Base-by-base conservation (phyloP, 2,329 filamentous ascomycete genomes). In the Pyrenochaeta sp. region DNA sequence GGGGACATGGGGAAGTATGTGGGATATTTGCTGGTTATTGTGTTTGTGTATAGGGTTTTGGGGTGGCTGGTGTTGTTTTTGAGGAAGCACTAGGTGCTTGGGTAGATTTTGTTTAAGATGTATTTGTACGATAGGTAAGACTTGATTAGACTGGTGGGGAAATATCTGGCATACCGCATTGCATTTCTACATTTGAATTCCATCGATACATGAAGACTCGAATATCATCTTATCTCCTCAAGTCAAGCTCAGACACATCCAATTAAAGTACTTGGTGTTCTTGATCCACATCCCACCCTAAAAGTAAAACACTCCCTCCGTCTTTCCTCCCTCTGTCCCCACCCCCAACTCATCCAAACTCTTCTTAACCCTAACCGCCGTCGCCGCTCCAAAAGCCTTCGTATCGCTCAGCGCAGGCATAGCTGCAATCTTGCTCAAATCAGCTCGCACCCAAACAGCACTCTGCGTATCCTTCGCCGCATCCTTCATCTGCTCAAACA, bases 21-120 rank as follows among this genome's bases (percentile, higher is more conserved):
- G 22, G 92, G 91, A 0, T 93, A 94, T 66, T 83, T 94, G 81
- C 72, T 96, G 50, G 87, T 82, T 2, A 96, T 96, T 63, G 89
- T 92, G 66, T 79, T 85, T 13, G 92, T 86, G 0, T 93, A 93
- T 79, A 80, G 91, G 50, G 45, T 92, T 5, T 82, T 92, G 5
- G 88, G 87, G 1, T 91, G 87, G 87, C 65, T 86, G 51, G 88
- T 86, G 25, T 76, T 92, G 66, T 80, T 74, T 58, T 50, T 78
- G 56, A 73, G 76, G 62, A 75, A 70, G 64, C 65, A 69, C 47
- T 70, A 25, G 52, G 58, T 27, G 9, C 10, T 25, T 7, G n/a
- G 37, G 25, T 27, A 42, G 39, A 24, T 36, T 51, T 61, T 66
- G 37, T 6, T 13, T 15, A 39, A 1, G 19, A n/a, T 30, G 28